phyloP scores from a whole-genome alignment of 192 early-diverging fungal species.

The Podila epigama region DNA sequence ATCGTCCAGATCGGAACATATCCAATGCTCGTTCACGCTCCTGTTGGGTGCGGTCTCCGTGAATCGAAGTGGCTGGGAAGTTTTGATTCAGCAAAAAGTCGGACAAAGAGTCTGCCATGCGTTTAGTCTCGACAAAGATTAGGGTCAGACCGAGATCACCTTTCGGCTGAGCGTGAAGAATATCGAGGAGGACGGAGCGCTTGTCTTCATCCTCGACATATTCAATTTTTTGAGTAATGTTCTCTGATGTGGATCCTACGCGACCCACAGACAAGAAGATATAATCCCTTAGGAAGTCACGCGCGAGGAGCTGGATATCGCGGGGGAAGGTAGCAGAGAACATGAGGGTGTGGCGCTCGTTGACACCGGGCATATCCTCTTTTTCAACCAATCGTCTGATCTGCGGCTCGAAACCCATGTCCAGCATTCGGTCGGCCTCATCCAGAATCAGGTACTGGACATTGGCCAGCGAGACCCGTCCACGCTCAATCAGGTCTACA shows the following conservation, averaged over 20 bases:
- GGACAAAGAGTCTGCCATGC: constrained; percentile 88
- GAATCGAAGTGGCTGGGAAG: constrained; percentile 93
- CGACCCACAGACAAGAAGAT: constrained; percentile 90
- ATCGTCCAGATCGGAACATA: constrained; percentile 83
- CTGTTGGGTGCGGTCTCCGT: constrained; percentile 95
- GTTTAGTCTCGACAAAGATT: constrained; percentile 98
- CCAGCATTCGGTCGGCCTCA: constrained; percentile 97
- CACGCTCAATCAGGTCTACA: constrained; percentile 89
- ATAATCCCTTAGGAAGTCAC: constrained; percentile 82
- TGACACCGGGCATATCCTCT: constrained; percentile 72
- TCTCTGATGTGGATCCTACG: constrained; percentile 95
- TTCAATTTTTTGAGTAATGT: constrained; percentile 92
- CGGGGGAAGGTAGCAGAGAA: constrained; percentile 94
- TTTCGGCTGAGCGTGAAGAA: constrained; percentile 64
- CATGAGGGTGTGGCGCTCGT: constrained; percentile 91
- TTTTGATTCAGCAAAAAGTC: constrained; percentile 75
- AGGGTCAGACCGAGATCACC: constrained; percentile 76
- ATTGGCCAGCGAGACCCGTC: constrained; percentile 73
- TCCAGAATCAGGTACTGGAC: constrained; percentile 92
- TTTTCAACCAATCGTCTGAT: constrained; percentile 87
- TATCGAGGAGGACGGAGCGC: constrained; percentile 86
- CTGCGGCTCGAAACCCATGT: constrained; percentile 92
- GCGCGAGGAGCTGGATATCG: constrained; percentile 84
- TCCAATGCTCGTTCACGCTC: constrained; percentile 93
- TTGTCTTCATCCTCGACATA: constrained; percentile 96